Evolutionary conservation across 108 stramenopile species (phyloP), one percentile per base, ranked within the genome.

Genomic region (Tribonema minus): DNA sequence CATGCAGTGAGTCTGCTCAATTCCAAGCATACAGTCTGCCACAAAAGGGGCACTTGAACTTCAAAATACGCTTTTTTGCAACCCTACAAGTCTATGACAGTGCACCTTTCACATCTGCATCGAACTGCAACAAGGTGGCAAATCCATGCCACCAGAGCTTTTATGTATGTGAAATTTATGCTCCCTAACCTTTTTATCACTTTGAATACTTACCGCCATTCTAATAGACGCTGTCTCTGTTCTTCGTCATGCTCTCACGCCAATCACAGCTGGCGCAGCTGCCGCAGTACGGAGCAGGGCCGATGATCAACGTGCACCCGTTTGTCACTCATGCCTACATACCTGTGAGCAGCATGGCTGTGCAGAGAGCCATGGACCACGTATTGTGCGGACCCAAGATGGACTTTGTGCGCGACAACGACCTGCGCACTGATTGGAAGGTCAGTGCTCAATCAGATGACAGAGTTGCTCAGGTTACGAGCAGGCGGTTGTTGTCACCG

Each of bases 391-490:
- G 38, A 2, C 27, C 60, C n/a, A n/a, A n/a, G 30, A 37, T 32
- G 29, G 71, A 72, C 61, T 72, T 38, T 38, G 38, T 72, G 61
- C 38, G 71, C 61, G 46, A 54, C 37, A 27, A 30, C 38, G 71
- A 72, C 35, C 61, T 72, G 36, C 9, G n/a, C 2, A 72, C 71
- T 15, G 71, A 72, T 61, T 72, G 71, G 71, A 62, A 72, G 71
- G 71, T 62, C 2, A 36, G 67, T n/a, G 3, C 67, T 0, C 32
- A 9, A 12, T 5, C 40, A 12, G 40, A 9, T 41, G 40, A 41
- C 5, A 12, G 12, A 5, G 5, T 9, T 41, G 5, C 5, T 9
- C 40, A 12, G 5, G 12, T 41, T 12, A 41, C 12, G 7, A 12
- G 40, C 12, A 41, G 7, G 12, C 40, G 5, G 5, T 41, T 12